These are phyloP conservation scores for Xylaria sp. DNA, from an alignment of 2,329 filamentous ascomycete genomes.

Conservation along the genomic window DNA sequence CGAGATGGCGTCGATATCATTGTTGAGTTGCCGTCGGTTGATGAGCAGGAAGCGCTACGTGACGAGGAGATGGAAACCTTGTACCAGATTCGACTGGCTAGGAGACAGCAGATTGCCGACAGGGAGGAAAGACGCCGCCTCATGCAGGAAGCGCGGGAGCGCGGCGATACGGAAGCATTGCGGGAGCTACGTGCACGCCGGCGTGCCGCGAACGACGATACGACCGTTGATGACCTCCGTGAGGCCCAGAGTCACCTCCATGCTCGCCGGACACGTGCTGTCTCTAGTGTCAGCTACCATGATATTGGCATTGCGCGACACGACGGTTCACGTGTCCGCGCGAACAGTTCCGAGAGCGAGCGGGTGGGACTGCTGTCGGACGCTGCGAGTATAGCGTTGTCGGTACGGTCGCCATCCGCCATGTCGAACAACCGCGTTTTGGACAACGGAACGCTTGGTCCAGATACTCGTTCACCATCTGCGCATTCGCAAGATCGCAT, in stretches of 20 bases:
- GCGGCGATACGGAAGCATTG: conserved; percentile 66
- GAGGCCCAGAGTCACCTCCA: conserved; percentile 52
- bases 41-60: conserved; percentile 71
- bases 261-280: conserved; percentile 57
- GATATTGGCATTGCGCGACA: conserved; percentile 71
- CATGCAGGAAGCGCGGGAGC: conserved; percentile 64
- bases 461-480: conserved; percentile 33
- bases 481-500: conserved; percentile 39
- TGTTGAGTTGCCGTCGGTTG: conserved; percentile 73
- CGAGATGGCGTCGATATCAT: conserved; percentile 87
- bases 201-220: conserved; percentile 40
- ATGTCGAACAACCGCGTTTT: conserved; percentile 17
- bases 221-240: conserved; percentile 56
- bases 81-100: conserved; percentile 79
- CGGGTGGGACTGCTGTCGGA: conserved; percentile 65
- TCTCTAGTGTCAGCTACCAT: conserved; percentile 71
- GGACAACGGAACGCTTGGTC: conserved; percentile 10
- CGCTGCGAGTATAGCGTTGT: conserved; percentile 55
- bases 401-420: conserved; percentile 27
- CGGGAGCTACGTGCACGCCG: conserved; percentile 57
- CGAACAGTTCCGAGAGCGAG: conserved; percentile 69
- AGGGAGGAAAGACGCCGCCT: conserved; percentile 68
- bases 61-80: conserved; percentile 90
- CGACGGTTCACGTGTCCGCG: conserved; percentile 69
- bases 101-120: conserved; percentile 69